These are phyloP conservation scores for Paraconiothyrium brasiliense DNA, from an alignment of 2,329 filamentous ascomycete genomes.

Conservation along the genomic window DNA sequence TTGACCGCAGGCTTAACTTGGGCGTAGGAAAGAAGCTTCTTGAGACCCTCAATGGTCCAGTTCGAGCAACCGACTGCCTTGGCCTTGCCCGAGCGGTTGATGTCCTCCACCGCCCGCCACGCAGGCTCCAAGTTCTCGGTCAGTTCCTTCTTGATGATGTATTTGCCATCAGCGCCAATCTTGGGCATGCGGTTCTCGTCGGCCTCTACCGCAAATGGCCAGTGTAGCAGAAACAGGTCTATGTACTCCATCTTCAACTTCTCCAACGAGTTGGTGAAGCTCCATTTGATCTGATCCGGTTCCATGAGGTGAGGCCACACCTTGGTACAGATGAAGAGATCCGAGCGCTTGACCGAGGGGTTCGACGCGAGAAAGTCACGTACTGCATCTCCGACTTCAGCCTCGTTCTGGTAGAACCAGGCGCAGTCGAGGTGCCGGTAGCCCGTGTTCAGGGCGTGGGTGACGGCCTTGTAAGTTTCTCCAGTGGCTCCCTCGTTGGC, in stretches of 20 bases:
- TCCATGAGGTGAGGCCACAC: slow-evolving; percentile 67
- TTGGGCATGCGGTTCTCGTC: slow-evolving; percentile 63
- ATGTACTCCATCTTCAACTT: slow-evolving; percentile 71
- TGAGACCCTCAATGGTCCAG: slow-evolving; percentile 72
- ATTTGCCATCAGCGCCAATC: slow-evolving; percentile 65
- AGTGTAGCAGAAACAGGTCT: slow-evolving; percentile 76
- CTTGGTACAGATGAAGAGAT: slow-evolving; percentile 80
- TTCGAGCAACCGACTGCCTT: slow-evolving; percentile 78
- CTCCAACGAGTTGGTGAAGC: slow-evolving; percentile 68
- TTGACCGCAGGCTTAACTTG: slow-evolving; percentile 74
- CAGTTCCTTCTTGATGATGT: slow-evolving; percentile 71
- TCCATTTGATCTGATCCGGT: slow-evolving; percentile 68
- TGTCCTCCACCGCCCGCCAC: slow-evolving; percentile 73
- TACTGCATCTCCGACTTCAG: slow-evolving; percentile 73
- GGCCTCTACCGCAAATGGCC: slow-evolving; percentile 62
- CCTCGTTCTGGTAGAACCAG: slow-evolving; percentile 76
- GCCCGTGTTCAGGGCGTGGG: slow-evolving; percentile 66
- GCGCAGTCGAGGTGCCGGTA: slow-evolving; percentile 75
- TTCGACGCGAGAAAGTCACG: slow-evolving; percentile 64
- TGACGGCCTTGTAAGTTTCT: slow-evolving; percentile 64
- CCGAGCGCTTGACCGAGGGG: slow-evolving; percentile 64
- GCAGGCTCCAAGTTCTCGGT: slow-evolving; percentile 73
- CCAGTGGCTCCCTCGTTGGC: slow-evolving; percentile 71
- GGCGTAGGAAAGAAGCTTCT: slow-evolving; percentile 72
- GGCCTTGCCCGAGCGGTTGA: slow-evolving; percentile 68